phyloP scores from a whole-genome alignment of 78 protist genomes.

The Tieghemostelium lacteum region DNA sequence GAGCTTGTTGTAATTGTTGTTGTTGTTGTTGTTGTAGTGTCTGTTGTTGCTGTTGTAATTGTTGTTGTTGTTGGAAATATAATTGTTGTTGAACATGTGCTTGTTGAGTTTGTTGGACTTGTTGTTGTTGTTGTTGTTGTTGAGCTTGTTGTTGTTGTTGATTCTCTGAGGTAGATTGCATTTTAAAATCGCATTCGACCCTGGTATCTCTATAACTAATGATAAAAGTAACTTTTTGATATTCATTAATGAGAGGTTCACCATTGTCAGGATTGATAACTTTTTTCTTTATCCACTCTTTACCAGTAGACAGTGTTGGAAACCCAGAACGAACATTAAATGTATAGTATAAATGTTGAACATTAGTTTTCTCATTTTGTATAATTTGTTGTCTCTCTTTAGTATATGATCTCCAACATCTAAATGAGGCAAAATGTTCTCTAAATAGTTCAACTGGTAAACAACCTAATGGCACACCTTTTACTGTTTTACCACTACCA shows the following conservation, averaged over 20 bases:
- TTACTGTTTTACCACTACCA: slow-evolving; percentile 66
- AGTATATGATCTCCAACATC: slow-evolving; percentile 70
- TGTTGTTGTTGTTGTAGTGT: slow-evolving; percentile 1
- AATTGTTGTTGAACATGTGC: slow-evolving; percentile 8
- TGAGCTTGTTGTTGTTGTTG: neutral
- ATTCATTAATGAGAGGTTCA: slow-evolving; percentile 30
- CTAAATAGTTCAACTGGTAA: slow-evolving; percentile 67
- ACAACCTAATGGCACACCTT: slow-evolving; percentile 74
- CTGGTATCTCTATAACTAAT: slow-evolving; percentile 61
- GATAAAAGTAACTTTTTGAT: slow-evolving; percentile 74
- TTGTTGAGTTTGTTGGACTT: neutral
- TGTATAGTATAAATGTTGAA: slow-evolving; percentile 65
- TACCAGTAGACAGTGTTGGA: slow-evolving; percentile 64
- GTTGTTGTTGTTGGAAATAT: slow-evolving; percentile 7
- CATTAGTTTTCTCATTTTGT: slow-evolving; percentile 55
- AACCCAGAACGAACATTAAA: slow-evolving; percentile 72
- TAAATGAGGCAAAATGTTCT: slow-evolving; percentile 37
- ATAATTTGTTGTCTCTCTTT: slow-evolving; percentile 39
- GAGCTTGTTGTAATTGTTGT: slow-evolving; percentile 13
- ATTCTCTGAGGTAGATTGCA: neutral
- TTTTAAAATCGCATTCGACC: slow-evolving; percentile 73
- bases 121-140: slow-evolving; percentile 25
- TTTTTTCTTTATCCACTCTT: slow-evolving; percentile 70
- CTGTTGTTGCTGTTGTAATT: slow-evolving; percentile 14
- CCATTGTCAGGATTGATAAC: slow-evolving; percentile 17